phyloP scores from a whole-genome alignment of 2,329 filamentous ascomycete genomes.

The Botrytis medusae region DNA sequence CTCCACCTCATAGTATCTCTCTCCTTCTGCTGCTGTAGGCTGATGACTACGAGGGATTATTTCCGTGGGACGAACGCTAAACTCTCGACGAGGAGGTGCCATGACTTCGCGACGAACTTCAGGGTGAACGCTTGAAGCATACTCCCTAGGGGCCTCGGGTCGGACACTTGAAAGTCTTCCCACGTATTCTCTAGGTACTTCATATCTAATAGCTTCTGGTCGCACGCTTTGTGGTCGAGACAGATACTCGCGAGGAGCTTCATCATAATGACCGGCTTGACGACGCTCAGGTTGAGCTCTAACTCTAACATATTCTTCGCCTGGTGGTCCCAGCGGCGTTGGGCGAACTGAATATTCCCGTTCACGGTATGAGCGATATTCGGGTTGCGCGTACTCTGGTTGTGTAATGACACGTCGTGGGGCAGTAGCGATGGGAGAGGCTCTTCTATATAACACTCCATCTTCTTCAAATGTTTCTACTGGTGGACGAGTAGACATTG shows the following conservation, averaged over 20 bases:
- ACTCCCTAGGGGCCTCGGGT: conserved; percentile 39
- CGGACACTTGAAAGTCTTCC: conserved; percentile 46
- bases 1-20: conserved; percentile 35
- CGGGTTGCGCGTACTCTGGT: conserved; percentile 53
- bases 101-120: conserved; percentile 35
- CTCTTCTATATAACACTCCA: conserved; percentile 46
- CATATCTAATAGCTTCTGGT: conserved; percentile 48
- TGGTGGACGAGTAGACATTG: conserved; percentile 34
- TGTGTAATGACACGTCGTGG: conserved; percentile 61
- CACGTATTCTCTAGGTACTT: conserved; percentile 45
- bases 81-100: conserved; percentile 35
- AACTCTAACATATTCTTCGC: conserved; percentile 47
- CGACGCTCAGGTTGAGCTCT: conserved; percentile 39
- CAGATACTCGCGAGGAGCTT: conserved; percentile 52
- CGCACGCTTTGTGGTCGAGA: conserved; percentile 52
- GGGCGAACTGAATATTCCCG: conserved; percentile 58
- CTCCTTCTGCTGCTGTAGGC: conserved; percentile 27
- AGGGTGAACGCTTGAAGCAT: conserved; percentile 41
- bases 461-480: conserved; percentile 37
- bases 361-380: conserved; percentile 54
- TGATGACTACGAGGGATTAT: conserved; percentile 32
- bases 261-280: conserved; percentile 44
- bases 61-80: conserved; percentile 37
- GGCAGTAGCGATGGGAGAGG: conserved; percentile 52
- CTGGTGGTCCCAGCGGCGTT: conserved; percentile 32